Base-by-base conservation (phyloP, 2,329 filamentous ascomycete species). In the Didymella pomorum region DNA sequence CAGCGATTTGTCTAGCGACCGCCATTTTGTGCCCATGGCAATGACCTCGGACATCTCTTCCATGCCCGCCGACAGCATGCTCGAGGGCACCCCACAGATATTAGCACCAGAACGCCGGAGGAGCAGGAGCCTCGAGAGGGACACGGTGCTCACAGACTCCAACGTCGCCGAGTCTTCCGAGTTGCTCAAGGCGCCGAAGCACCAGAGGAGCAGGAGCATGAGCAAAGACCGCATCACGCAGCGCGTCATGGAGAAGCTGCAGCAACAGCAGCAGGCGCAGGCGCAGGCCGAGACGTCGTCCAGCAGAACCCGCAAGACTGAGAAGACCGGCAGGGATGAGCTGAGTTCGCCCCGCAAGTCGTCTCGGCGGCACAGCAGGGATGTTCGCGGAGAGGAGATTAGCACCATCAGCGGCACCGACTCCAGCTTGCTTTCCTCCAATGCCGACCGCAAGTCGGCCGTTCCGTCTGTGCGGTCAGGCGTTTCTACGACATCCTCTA, bases 1-100 rank as follows among this genome's bases (percentile, higher is more conserved):
- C 83, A 82, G 90, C 85, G 78, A 97, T 83, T 63, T 94, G 79
- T 76, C 85, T 29, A 71, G 89, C 79, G 78, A 84, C 73, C 83
- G 89, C 78, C 72, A 86, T 77, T 93, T 90, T 73, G 80, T 88
- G 47, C 84, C 86, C 31, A 83, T 88, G 47, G 84, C 86, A 29
- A 83, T 86, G 65, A 82, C 87, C 49, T 97, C 94, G 3, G 94
- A 97, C 71, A 91, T 98, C 48, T 98, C 94, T 1, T 89, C 87
- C 33, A 89, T 91, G 86, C 88, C 88, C 29, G 82, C 87, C n/a
- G 87, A 91, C 73, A 89, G 87, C 71, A 85, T 90, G 79, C 79
- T 90, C 11, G 88, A 89, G 63, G 83, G 82, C 35, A 77, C 79
- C 10, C 76, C 78, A 35, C 72, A 77, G 7, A 81, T 82, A 52